Conservation (phyloP, 108 stramenopile genomes). For the Bacterosira constricta region DNA sequence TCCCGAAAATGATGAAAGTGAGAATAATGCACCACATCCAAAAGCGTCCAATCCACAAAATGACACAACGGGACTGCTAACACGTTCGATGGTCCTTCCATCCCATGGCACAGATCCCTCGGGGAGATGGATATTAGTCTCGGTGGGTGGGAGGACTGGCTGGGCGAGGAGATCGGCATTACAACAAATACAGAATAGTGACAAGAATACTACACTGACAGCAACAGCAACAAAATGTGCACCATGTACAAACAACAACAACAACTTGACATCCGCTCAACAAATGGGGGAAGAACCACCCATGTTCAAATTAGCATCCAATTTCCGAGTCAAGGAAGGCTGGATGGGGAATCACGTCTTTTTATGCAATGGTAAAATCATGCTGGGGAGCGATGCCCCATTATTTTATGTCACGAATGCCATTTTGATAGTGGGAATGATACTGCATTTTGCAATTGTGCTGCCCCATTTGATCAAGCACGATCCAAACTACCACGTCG, state of each 20-base stretch:
- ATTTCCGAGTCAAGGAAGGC: conserved; percentile 70
- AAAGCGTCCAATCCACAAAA: conserved; percentile 39
- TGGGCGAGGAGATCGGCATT: conserved; percentile 64
- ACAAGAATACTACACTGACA: not conserved
- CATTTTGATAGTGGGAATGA: conserved; percentile 54
- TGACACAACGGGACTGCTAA: conserved; percentile 76
- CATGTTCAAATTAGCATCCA: conserved; percentile 56
- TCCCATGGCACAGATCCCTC: conserved; percentile 83
- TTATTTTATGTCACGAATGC: conserved; percentile 78
- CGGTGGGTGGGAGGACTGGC: conserved; percentile 82
- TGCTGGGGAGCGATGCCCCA: conserved; percentile 85
- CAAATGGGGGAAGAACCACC: conserved; percentile 27
- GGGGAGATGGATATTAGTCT: conserved; percentile 81
- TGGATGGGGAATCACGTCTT: conserved; percentile 93
- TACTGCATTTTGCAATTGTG: conserved; percentile 52
- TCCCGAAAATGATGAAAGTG: conserved; percentile 13
- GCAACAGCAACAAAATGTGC: not conserved
- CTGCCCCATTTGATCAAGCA: conserved; percentile 50
- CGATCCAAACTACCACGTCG: conserved; percentile 14
- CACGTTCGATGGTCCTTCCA: conserved; percentile 78
- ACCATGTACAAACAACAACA: not conserved
- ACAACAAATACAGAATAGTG: not conserved
- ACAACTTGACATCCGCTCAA: conserved; percentile 1
- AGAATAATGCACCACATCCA: not conserved
- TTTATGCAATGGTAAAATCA: conserved; percentile 80